Base-by-base conservation (phyloP, 2,329 filamentous ascomycete species). In the Diaporthe sp. region DNA sequence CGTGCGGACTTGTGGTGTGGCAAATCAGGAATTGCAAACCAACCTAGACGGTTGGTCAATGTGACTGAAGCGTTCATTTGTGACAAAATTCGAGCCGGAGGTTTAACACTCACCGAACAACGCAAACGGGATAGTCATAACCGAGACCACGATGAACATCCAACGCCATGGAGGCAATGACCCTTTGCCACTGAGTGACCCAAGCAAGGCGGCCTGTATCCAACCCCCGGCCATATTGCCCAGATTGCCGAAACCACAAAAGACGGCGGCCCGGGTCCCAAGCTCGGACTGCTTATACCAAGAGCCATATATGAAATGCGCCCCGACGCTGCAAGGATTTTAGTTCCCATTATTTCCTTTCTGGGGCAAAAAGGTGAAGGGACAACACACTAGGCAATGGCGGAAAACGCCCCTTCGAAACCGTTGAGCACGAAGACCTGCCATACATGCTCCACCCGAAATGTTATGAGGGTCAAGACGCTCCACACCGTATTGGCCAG, bases 231-330 rank as follows among this genome's bases (percentile, higher is more conserved):
- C 82, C 84, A 87, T 86, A 37, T 83, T 86, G 0, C 85, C 85
- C 6, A 87, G 62, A 65, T 86, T 84, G 0, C 85, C 85, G 60
- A 86, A 86, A 0, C 82, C 82, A 72, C 85, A 86, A 62, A 87
- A 86, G 31, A 85, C 79, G 6, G 84, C 83, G n/a, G 84, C 83
- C 34, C 84, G 79, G 4, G 81, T 85, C 0, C 84, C 85, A 6
- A 87, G 81, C 73, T 87, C 85, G 0, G 84, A 84, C 65, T 83
- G 83, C 71, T 84, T 84, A 73, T 87, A 87, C 86, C 86, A 87
- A 4, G 83, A 84, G 0, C 83, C 85, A 60, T 86, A 85, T 39
- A 86, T 85, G 75, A 87, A 87, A 60, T 87, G 85, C 0, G 84
- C 86, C 0, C 85, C 85, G 0, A 85, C 84, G 71, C 82, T 84